Evolutionary conservation across 768 basidiomycete genomes (phyloP).

Genomic region (Lactifluus pinguis): DNA sequence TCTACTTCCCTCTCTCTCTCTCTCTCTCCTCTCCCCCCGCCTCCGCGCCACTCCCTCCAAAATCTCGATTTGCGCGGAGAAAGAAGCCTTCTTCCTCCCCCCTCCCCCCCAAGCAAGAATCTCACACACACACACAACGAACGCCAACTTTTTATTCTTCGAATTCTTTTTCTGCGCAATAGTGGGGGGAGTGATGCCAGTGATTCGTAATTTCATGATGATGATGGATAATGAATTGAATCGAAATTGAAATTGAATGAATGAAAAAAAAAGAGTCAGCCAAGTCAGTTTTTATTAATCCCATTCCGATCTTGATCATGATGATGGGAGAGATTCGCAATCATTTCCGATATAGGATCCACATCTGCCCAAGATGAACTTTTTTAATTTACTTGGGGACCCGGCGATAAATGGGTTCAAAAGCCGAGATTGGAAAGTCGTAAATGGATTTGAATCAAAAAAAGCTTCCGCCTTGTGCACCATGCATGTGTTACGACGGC

Average conservation of each 20-base stretch:
- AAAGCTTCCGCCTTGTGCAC: neutral
- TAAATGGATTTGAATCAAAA: neutral
- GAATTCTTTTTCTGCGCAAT: too few species aligned
- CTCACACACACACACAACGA: too few species aligned
- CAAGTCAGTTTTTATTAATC: neutral
- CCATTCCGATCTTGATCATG: slow-evolving; percentile 1
- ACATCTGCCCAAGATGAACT: neutral
- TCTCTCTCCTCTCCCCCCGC: too few species aligned
- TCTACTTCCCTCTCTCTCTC: too few species aligned
- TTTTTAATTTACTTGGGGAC: neutral
- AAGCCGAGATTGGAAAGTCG: neutral
- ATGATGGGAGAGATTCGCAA: slow-evolving; percentile 9
- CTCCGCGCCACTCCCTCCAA: neutral
- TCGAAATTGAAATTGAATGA: too few species aligned
- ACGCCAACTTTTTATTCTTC: too few species aligned
- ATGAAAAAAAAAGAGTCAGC: too few species aligned
- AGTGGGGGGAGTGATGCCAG: too few species aligned
- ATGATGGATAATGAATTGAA: too few species aligned
- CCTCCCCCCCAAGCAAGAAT: too few species aligned
- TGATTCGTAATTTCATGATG: too few species aligned
- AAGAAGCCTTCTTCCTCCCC: too few species aligned
- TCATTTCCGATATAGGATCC: slow-evolving; percentile 10
- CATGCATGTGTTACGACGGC: neutral
- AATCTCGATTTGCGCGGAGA: slow-evolving; percentile 13
- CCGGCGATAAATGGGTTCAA: slow-evolving; percentile 7